Evolutionary conservation across 2,329 filamentous ascomycete genomes (phyloP).

Genomic region (Ascochyta koolunga): DNA sequence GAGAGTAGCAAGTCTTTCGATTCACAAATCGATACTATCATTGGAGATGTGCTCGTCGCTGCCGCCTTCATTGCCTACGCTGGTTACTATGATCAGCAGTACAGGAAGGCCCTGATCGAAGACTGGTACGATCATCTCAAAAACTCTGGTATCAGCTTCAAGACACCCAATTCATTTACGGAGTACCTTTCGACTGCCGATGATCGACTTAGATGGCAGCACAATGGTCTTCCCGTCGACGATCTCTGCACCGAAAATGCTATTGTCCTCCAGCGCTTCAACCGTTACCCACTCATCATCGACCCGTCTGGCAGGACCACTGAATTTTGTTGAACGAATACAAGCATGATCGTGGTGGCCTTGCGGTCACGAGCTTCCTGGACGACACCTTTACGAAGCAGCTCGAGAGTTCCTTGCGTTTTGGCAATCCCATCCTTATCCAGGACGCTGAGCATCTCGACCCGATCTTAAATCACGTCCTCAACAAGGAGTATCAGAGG

Average conservation of each 20-base stretch:
- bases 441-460: slow-evolving; percentile 98
- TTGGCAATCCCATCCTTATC: slow-evolving; percentile 97
- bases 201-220: slow-evolving; percentile 93
- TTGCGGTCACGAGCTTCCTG: slow-evolving; percentile 97
- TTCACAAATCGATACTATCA: slow-evolving; percentile 93
- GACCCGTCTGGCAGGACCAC: slow-evolving; percentile 94
- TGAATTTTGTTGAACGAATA: slow-evolving; percentile 95
- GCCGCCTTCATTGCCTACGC: slow-evolving; percentile 96
- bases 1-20: slow-evolving; percentile 98
- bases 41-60: slow-evolving; percentile 95
- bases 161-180: slow-evolving; percentile 90
- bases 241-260: slow-evolving; percentile 99
- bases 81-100: slow-evolving; percentile 96
- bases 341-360: slow-evolving; percentile 85
- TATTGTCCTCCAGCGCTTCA: slow-evolving; percentile 96
- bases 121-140: slow-evolving; percentile 95
- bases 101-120: slow-evolving; percentile 96
- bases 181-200: slow-evolving; percentile 97
- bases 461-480: slow-evolving; percentile 94
- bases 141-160: slow-evolving; percentile 91
- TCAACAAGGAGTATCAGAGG: slow-evolving; percentile 99
- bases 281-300: slow-evolving; percentile 96
- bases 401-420: slow-evolving; percentile 92
- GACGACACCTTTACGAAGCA: slow-evolving; percentile 99
- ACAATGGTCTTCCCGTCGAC: slow-evolving; percentile 90